Evolutionary conservation across 345 rosid genomes (phyloP).

Genomic region (Syzygium oleosum): DNA sequence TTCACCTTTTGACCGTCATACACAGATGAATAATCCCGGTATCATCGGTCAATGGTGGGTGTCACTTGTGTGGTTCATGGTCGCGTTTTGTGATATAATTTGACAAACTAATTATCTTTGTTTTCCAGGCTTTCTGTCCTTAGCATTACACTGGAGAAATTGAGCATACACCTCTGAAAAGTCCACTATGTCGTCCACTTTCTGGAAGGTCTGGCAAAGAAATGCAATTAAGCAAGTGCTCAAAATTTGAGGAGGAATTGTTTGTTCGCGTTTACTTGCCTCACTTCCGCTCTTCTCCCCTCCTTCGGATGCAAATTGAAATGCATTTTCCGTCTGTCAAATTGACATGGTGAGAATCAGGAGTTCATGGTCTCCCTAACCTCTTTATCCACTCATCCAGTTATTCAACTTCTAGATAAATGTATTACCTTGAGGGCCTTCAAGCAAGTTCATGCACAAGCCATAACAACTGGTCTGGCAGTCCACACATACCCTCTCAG

Average conservation of each 20-base stretch:
- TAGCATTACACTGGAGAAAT: neutral
- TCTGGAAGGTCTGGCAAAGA: neutral
- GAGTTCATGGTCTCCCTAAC: constrained; percentile 7
- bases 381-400: constrained; percentile 18
- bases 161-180: neutral
- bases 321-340: neutral
- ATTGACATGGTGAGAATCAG: neutral
- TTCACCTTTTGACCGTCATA: neutral
- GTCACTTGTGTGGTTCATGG: neutral
- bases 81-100: neutral
- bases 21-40: neutral
- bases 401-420: constrained; percentile 27
- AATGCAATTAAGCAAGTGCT: neutral
- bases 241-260: neutral
- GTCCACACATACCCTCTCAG: constrained; percentile 61
- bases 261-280: neutral
- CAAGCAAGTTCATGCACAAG: constrained; percentile 45
- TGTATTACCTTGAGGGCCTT: constrained; percentile 32
- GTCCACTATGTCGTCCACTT: neutral
- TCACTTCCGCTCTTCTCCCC: neutral
- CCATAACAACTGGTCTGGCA: constrained; percentile 38
- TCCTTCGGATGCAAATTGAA: neutral
- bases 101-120: neutral
- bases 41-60: neutral
- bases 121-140: neutral